Base-by-base conservation (phyloP, 371 early-diverging fungal genomes). In the Syncephalastrum monosporum region DNA sequence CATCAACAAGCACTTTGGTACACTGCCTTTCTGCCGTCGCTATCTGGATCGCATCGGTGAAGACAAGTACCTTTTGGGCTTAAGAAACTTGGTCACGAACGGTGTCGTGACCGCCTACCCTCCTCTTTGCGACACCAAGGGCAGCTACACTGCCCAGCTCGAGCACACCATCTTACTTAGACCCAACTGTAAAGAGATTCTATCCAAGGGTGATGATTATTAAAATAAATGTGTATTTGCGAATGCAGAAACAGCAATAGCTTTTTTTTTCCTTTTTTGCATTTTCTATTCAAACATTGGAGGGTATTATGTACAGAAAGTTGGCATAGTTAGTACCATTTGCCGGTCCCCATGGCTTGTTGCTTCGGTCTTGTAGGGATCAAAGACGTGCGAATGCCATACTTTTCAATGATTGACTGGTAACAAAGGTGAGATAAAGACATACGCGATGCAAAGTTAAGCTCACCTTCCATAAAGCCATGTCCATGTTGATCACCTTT, bases 1-100 rank as follows among this genome's bases (percentile, higher is more conserved):
- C 15, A 98, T 99, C 66, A 90, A 89, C 67, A 90, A 92, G 64
- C 84, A 91, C 68, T 97, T 99, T 75, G 96, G 94, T 44, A 98
- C 99, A 5, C 80, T 99, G 42, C 95, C 99, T 8, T 99, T 98
- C 87, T 99, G 99, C 72, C 90, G 97, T 58, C 83, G 99, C 59
- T 99, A 98, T 74, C 71, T 99, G 45, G 99, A 99, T 75, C 88
- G 95, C 42, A 57, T 92, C 51, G 95, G 96, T 15, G 95, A 95
- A 65, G 82, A 84, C 14, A 91, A 91, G 60, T 94, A 94, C 67
- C 64, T 90, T 15, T 69, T 94, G 71, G 93, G 90, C 2, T 75
- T 99, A 33, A 90, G 91, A 64, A 85, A 89, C 62, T 73, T 99
- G 53, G 92, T 94, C 6, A 95, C 95, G 54, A 73, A 78, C 38